Conservation (phyloP, 768 basidiomycete genomes). For the Macrolepiota fuliginosa region DNA sequence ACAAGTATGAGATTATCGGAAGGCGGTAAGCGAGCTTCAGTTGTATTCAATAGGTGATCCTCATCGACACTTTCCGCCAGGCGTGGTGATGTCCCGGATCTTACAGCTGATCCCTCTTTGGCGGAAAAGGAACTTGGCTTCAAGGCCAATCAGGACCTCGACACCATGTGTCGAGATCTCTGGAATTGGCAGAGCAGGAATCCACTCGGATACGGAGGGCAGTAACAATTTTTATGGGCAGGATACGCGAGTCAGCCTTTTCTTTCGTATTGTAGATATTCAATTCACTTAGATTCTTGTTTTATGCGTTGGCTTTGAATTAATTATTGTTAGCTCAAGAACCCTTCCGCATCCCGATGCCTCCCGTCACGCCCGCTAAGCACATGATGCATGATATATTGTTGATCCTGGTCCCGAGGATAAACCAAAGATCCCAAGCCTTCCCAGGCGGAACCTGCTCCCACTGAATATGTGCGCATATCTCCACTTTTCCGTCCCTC, state of each 20-base stretch:
- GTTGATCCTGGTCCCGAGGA: not conserved
- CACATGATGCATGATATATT: too few species aligned
- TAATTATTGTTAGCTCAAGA: not conserved
- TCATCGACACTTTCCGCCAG: constrained; percentile 36
- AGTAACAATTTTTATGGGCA: constrained; percentile 14
- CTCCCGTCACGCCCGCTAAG: not conserved
- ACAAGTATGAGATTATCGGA: constrained; percentile 85
- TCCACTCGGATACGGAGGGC: constrained; percentile 66
- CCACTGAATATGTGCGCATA: not conserved
- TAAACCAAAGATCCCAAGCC: not conserved
- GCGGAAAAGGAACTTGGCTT: constrained; percentile 95
- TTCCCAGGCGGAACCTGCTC: not conserved
- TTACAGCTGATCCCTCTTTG: constrained; percentile 89
- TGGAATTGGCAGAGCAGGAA: constrained; percentile 99
- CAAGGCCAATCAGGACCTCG: constrained; percentile 74
- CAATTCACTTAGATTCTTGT: not conserved
- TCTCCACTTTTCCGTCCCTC: not conserved
- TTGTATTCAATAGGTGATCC: constrained; percentile 6
- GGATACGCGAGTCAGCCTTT: not conserved
- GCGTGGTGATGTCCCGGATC: constrained; percentile 92
- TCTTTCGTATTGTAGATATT: not conserved
- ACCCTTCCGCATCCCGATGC: not conserved
- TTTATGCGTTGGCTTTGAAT: not conserved
- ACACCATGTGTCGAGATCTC: constrained; percentile 93
- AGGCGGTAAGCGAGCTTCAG: constrained; percentile 61